Evolutionary conservation across 331 rosid genomes (phyloP).

Genomic region (Saraca asoca): DNA sequence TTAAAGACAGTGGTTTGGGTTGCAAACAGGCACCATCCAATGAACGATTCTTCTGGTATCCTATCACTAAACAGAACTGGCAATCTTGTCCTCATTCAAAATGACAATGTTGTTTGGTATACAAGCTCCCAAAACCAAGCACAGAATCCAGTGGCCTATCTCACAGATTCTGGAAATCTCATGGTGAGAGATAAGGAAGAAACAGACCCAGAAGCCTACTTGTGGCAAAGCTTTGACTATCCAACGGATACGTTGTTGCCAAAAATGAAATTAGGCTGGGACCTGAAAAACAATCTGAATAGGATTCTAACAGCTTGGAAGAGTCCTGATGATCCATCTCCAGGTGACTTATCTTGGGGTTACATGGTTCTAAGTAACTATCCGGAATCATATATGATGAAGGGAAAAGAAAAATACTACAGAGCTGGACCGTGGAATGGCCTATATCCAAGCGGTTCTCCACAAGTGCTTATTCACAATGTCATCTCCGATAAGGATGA

Average conservation of each 20-base stretch:
- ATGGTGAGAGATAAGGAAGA: conserved; percentile 24
- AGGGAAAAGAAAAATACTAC: conserved; percentile 2
- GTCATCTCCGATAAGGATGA: conserved; percentile 24
- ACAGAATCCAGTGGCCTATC: conserved; percentile 29
- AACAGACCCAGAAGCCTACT: conserved; percentile 11
- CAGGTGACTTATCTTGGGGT: conserved; percentile 22
- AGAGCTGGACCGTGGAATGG: conserved; percentile 41
- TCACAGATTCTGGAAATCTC: conserved; percentile 40
- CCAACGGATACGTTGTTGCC: conserved; percentile 17
- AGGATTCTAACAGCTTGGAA: conserved; percentile 28
- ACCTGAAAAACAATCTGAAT: not conserved
- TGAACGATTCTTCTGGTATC: conserved; percentile 24
- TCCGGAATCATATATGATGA: conserved; percentile 28
- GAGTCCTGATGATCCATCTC: conserved; percentile 27
- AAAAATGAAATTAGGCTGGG: conserved; percentile 34
- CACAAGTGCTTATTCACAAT: not conserved
- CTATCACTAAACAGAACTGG: conserved; percentile 33
- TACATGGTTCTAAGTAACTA: conserved; percentile 7
- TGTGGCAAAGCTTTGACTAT: conserved; percentile 41
- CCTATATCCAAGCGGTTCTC: conserved; percentile 2
- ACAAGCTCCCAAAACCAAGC: conserved; percentile 15
- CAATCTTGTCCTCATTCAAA: conserved; percentile 28
- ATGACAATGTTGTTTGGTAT: conserved; percentile 34
- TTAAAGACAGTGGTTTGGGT: conserved; percentile 41
- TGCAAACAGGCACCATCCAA: conserved; percentile 39